A percentile compares a stretch with the other conserved stretches of the same genome.
Conservation (phyloP, 129 eudicot species). For the Helichrysum umbraculigerum region DNA sequence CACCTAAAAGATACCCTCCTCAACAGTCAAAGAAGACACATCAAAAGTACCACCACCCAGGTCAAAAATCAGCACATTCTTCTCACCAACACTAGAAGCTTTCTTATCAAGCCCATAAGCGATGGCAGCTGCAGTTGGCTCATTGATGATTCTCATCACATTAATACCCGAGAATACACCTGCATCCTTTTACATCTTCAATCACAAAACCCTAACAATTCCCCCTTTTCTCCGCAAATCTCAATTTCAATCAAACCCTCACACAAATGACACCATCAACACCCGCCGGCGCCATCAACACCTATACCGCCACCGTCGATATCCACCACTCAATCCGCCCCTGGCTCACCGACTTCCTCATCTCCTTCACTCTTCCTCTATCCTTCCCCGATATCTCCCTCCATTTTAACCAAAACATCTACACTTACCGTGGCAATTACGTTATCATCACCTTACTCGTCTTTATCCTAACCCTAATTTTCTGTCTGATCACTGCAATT, state of each 20-base stretch:
- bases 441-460: conserved; percentile 37
- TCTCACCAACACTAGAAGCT: too few species aligned
- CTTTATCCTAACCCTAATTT: conserved; percentile 55
- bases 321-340: conserved; percentile 63
- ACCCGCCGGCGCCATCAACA: conserved; percentile 35
- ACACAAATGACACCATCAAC: conserved; percentile 32
- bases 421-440: conserved; percentile 64
- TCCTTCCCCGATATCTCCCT: conserved; percentile 54
- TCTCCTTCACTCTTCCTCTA: conserved; percentile 59
- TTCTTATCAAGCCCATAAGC: too few species aligned
- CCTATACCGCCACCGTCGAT: conserved; percentile 38
- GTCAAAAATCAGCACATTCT: too few species aligned
- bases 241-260: background rate
- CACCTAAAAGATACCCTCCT: too few species aligned
- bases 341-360: conserved; percentile 50
- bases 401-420: conserved; percentile 61
- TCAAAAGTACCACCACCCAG: too few species aligned
- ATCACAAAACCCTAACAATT: background rate
- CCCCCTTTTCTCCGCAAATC: background rate
- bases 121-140: too few species aligned
- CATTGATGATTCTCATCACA: too few species aligned
- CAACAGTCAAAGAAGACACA: too few species aligned
- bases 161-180: too few species aligned
- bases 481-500: conserved; percentile 55
- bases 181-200: conserved; percentile 15